phyloP scores from a whole-genome alignment of 257 asterid species.

The Coffea eugenioides region DNA sequence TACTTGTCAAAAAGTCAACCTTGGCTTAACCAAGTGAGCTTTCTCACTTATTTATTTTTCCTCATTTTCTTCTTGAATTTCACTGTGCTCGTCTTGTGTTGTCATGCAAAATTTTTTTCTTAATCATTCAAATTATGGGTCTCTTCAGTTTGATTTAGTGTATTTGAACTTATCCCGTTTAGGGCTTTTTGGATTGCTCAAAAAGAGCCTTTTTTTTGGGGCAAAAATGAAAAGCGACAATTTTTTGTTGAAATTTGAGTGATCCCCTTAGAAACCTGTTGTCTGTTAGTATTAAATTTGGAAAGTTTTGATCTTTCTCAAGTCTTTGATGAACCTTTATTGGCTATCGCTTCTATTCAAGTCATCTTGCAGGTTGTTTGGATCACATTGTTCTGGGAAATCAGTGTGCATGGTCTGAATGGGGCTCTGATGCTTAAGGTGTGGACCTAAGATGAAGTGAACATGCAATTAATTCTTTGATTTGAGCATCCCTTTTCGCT shows the following conservation, averaged over 20 bases:
- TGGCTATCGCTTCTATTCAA: not conserved
- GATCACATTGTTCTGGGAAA: slow-evolving; percentile 9
- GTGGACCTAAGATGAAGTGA: not conserved
- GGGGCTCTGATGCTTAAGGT: slow-evolving; percentile 8
- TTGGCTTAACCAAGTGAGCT: slow-evolving; percentile 3
- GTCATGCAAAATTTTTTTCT: not conserved
- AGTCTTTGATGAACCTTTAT: not conserved
- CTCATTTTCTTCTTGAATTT: not conserved
- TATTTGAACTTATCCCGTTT: not conserved
- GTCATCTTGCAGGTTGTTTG: not conserved
- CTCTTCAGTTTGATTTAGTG: slow-evolving; percentile 3
- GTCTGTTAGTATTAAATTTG: not conserved
- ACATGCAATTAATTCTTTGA: not conserved
- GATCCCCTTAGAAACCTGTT: not conserved
- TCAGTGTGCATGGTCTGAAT: not conserved
- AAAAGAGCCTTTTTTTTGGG: not conserved
- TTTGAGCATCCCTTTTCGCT: not conserved
- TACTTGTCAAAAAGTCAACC: not conserved
- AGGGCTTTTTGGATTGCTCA: slow-evolving; percentile 11
- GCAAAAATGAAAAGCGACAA: not conserved
- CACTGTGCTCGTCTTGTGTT: not conserved
- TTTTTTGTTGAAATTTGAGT: not conserved
- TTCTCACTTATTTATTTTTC: not conserved
- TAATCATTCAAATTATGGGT: not conserved
- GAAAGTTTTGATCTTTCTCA: not conserved